These are phyloP conservation scores for Eucalyptus sp. DNA, from an alignment of 345 rosid genomes.

Conservation along the genomic window DNA sequence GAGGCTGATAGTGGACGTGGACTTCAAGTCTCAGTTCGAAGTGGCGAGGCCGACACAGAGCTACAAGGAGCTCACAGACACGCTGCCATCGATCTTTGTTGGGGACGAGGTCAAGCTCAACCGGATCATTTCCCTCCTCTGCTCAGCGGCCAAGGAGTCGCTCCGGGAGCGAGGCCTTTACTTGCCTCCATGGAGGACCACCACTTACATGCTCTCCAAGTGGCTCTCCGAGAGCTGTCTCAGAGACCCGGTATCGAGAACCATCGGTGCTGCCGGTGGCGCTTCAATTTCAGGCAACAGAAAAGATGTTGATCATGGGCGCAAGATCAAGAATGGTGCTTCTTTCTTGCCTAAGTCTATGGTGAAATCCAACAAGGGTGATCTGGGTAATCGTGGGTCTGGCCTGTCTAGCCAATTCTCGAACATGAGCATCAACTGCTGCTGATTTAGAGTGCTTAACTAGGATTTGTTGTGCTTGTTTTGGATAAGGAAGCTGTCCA, in stretches of 20 bases:
- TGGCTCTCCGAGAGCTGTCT: conserved; percentile 10
- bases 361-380: background rate
- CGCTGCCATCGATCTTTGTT: conserved; percentile 31
- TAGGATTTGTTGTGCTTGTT: background rate
- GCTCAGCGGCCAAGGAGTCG: conserved; percentile 39
- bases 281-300: background rate
- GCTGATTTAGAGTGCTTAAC: background rate
- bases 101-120: conserved; percentile 32
- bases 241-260: background rate
- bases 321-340: background rate
- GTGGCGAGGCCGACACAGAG: conserved; percentile 41
- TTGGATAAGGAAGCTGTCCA: background rate
- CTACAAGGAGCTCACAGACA: conserved; percentile 22
- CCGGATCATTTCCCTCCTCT: conserved; percentile 21
- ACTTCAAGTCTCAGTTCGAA: conserved; percentile 52
- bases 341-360: conserved; percentile 1
- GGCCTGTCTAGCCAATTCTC: conserved; percentile 36
- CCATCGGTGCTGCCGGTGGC: background rate
- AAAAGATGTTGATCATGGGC: background rate
- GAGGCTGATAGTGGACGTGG: conserved; percentile 42
- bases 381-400: conserved; percentile 14
- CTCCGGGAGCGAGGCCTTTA: conserved; percentile 37
- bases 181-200: conserved; percentile 55
- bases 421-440: conserved; percentile 28
- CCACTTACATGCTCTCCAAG: conserved; percentile 36